Conservation (phyloP, 1,284 basidiomycete species). For the Moniliophthora roreri region DNA sequence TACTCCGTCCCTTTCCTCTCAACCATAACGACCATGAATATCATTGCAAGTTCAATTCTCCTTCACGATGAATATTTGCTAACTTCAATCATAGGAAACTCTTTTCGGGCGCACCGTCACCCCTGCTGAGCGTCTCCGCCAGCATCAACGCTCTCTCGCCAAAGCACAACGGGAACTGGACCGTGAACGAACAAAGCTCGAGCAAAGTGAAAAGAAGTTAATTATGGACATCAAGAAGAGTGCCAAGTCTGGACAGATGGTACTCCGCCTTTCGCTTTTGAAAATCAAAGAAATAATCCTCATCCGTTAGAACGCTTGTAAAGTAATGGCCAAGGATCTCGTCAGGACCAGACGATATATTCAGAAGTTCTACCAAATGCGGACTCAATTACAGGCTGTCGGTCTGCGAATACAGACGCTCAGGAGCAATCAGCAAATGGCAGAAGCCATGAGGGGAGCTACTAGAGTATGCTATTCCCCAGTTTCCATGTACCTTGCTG, state of each 20-base stretch:
- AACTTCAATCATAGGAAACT: constrained; percentile 64
- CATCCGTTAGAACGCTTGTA: constrained; percentile 84
- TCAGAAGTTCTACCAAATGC: constrained; percentile 99
- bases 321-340: constrained; percentile 99
- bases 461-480: constrained; percentile 62
- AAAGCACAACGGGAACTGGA: constrained; percentile 98
- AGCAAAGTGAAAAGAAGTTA: constrained; percentile 94
- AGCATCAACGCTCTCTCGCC: constrained; percentile 93
- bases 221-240: constrained; percentile 95
- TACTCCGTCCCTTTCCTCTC: constrained; percentile 12
- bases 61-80: constrained; percentile 7
- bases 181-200: constrained; percentile 91
- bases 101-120: constrained; percentile 94
- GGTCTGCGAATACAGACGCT: constrained; percentile 95
- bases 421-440: constrained; percentile 98
- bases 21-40: constrained; percentile 56
- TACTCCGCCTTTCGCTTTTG: constrained; percentile 30
- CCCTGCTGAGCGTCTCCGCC: constrained; percentile 93
- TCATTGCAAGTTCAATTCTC: constrained; percentile 51
- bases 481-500: neutral
- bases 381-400: constrained; percentile 97
- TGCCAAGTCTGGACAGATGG: constrained; percentile 95
- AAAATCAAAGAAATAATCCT: constrained; percentile 4
- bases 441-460: constrained; percentile 97
- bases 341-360: constrained; percentile 94